Evolutionary conservation across 2,329 filamentous ascomycete genomes (phyloP).

Genomic region (Cytospora schulzeri): DNA sequence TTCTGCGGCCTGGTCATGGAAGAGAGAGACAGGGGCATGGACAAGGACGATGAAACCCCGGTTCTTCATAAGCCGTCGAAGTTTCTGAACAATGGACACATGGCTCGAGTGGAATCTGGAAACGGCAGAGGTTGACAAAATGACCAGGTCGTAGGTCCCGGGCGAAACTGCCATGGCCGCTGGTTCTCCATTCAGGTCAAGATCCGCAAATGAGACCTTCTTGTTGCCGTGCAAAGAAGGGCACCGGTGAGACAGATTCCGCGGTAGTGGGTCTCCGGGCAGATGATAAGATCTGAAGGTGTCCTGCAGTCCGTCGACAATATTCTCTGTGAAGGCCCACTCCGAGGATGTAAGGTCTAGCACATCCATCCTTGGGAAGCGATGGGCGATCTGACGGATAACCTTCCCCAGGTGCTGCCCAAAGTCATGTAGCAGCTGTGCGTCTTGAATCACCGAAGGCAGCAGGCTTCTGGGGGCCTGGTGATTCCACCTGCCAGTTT

Average conservation of each 20-base stretch:
- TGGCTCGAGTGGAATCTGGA: constrained; percentile 15
- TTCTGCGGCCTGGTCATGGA: constrained; percentile 29
- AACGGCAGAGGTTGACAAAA: constrained; percentile 32
- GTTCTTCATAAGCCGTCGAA: constrained; percentile 33
- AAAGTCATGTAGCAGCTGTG: constrained; percentile 36
- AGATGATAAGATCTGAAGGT: constrained; percentile 38
- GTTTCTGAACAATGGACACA: constrained; percentile 25
- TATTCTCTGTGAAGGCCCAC: constrained; percentile 35
- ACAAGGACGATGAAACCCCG: constrained; percentile 39
- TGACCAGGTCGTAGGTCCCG: constrained; percentile 34
- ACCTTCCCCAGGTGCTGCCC: constrained; percentile 39
- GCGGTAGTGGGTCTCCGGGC: constrained; percentile 30
- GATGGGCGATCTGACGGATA: constrained; percentile 42
- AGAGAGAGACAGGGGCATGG: constrained; percentile 30
- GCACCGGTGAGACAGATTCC: constrained; percentile 29
- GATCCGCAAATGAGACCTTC: constrained; percentile 27
- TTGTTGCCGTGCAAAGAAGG: constrained; percentile 10
- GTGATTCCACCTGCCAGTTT: constrained; percentile 32
- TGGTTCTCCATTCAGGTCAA: constrained; percentile 32
- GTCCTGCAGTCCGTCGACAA: constrained; percentile 37
- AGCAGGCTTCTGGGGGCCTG: constrained; percentile 33
- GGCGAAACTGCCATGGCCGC: constrained; percentile 22
- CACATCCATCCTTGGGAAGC: constrained; percentile 43
- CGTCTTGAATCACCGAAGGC: constrained; percentile 35
- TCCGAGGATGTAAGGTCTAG: constrained; percentile 40